Conservation (phyloP, 352 stramenopile genomes). For the Globisporangium ultimum region DNA sequence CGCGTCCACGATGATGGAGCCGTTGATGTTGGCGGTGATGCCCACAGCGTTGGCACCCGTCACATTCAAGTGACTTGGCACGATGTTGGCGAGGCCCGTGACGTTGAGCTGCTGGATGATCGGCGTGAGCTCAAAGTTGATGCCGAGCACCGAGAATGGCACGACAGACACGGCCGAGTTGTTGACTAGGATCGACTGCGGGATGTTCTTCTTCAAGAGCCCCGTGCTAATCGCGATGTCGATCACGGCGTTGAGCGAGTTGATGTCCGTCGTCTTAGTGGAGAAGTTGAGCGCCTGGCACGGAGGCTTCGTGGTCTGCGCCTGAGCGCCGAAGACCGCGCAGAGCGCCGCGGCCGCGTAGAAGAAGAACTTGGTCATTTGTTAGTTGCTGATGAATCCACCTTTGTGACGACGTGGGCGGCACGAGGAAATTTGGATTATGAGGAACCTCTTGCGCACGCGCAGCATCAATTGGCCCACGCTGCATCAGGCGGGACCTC, state of each 20-base stretch:
- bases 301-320: background rate
- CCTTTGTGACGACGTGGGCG: too few relatives aligned
- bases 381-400: too few relatives aligned
- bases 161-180: conserved; percentile 21
- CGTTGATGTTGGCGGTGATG: conserved; percentile 6
- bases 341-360: conserved; percentile 2
- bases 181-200: conserved; percentile 26
- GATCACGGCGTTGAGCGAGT: conserved; percentile 26
- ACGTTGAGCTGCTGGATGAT: conserved; percentile 27
- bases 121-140: conserved; percentile 24
- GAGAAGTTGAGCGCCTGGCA: conserved; percentile 22
- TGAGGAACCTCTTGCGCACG: too few relatives aligned
- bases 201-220: conserved; percentile 24
- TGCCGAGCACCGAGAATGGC: conserved; percentile 24
- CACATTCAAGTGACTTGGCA: conserved; percentile 23
- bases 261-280: conserved; percentile 20
- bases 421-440: too few relatives aligned
- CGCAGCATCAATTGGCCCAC: too few relatives aligned
- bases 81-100: conserved; percentile 24
- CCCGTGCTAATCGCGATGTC: conserved; percentile 25
- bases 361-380: conserved; percentile 9
- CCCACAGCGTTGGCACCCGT: conserved; percentile 1
- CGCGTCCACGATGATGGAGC: conserved; percentile 4
- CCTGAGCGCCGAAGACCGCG: background rate
- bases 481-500: too few relatives aligned